phyloP scores from a whole-genome alignment of 108 stramenopile genomes.

The Skeletonema potamos region DNA sequence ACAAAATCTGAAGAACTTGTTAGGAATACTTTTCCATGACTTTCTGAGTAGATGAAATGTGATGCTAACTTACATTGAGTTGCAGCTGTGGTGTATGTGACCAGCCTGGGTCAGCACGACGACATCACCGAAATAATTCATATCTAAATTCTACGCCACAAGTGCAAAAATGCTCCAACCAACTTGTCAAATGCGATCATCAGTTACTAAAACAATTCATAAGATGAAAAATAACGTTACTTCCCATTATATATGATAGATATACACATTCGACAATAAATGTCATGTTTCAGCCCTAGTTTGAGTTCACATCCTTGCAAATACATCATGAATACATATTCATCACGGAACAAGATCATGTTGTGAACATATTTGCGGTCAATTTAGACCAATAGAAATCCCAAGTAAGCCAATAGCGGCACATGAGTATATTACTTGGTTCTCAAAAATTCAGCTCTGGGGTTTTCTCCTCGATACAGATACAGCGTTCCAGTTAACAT shows the following conservation, averaged over 20 bases:
- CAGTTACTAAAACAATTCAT: neutral
- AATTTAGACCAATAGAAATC: neutral
- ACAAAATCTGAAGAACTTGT: too few relatives aligned
- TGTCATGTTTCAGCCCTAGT: neutral
- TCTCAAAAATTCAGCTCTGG: constrained; percentile 64
- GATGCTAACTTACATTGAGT: too few relatives aligned
- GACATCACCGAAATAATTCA: too few relatives aligned
- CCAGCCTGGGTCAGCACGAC: too few relatives aligned
- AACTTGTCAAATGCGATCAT: neutral
- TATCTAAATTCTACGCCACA: too few relatives aligned
- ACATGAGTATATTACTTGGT: constrained; percentile 29
- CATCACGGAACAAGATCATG: neutral
- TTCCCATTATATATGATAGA: constrained; percentile 2
- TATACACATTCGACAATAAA: constrained; percentile 2
- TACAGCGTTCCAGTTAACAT: constrained; percentile 69
- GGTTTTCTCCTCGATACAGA: constrained; percentile 63
- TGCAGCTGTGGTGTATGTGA: too few relatives aligned
- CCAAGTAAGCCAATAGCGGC: neutral
- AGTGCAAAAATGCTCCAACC: too few relatives aligned
- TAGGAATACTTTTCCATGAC: too few relatives aligned
- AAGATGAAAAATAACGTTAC: neutral
- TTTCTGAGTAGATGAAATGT: too few relatives aligned
- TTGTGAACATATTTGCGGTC: neutral
- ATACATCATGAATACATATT: neutral
- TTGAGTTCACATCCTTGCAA: neutral